Base-by-base conservation (phyloP, 768 basidiomycete species). In the Leccinum barrowsii region DNA sequence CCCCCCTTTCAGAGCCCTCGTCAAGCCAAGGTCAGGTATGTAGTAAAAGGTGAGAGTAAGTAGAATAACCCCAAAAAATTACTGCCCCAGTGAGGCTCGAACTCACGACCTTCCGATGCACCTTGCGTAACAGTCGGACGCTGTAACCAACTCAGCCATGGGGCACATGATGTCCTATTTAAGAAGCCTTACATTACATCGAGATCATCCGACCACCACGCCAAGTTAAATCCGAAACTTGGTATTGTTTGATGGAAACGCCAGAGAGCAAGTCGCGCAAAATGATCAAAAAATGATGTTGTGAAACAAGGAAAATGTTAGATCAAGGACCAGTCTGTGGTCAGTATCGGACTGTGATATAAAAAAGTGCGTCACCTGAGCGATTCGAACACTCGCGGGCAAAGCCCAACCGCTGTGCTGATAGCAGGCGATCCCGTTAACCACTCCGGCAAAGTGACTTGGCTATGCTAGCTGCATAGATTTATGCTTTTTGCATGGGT, bases 381-480 rank as follows among this genome's bases (percentile, higher is more conserved):
- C 79, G 80, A 81, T 81, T 81, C 80, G 81, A 81, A 81, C 81
- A 79, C 80, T 73, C 80, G 80, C 80, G 80, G 75, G 78, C 80
- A 82, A 79, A 81, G 81, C 78, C 75, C 80, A 81, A 80, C 79
- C 80, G 80, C 80, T 82, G 26, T 52, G 63, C 72, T 70, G 53
- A 48, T 86, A 86, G 84, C 85, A 86, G 85, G 85, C 83, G 81
- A 85, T 84, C 83, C 84, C 84, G 85, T 89, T 90, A 90, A 91
- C 89, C 89, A 90, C 89, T 91, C 89, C 88, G 89, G 89, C 88
- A 91, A 90, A 89, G 89, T 89, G 86, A 88, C 86, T 58, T 66
- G 0, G 1, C 11, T 44, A 2, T 10, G 11, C 13, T 11, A 0
- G 1, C 0, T 11, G 0, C 1, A 5, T 5, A 6, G 12, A 49